These are phyloP conservation scores for Penicillium paneum DNA, from an alignment of 2,329 filamentous ascomycete species.

Conservation along the genomic window DNA sequence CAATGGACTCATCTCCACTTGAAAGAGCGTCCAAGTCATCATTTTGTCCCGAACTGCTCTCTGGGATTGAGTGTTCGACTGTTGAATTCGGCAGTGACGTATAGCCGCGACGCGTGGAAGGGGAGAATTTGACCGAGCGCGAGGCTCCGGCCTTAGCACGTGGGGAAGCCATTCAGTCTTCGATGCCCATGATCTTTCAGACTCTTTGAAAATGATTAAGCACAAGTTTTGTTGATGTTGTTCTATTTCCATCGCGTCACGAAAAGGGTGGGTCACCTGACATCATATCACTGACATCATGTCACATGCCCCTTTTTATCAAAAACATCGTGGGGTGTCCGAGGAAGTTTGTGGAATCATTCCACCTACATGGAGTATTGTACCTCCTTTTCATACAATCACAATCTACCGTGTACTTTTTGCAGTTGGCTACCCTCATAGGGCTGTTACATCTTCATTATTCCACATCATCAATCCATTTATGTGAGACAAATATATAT, in stretches of 20 bases:
- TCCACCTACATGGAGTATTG: too few species aligned
- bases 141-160: background rate
- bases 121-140: background rate
- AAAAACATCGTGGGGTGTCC: background rate
- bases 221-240: background rate
- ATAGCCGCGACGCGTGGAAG: background rate
- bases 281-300: constrained; percentile 1
- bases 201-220: background rate
- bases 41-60: background rate
- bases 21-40: constrained; percentile 1
- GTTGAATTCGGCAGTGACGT: background rate
- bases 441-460: background rate
- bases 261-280: constrained; percentile 5
- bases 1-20: constrained; percentile 11
- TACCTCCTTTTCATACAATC: too few species aligned
- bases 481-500: background rate
- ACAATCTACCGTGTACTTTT: background rate
- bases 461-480: background rate
- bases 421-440: background rate
- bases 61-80: background rate
- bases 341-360: background rate
- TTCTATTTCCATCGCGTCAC: background rate
- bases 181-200: constrained; percentile 1
- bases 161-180: constrained; percentile 4
- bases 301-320: background rate